Base-by-base conservation (phyloP, 129 eudicot genomes). In the Chrysanthemum seticuspe region DNA sequence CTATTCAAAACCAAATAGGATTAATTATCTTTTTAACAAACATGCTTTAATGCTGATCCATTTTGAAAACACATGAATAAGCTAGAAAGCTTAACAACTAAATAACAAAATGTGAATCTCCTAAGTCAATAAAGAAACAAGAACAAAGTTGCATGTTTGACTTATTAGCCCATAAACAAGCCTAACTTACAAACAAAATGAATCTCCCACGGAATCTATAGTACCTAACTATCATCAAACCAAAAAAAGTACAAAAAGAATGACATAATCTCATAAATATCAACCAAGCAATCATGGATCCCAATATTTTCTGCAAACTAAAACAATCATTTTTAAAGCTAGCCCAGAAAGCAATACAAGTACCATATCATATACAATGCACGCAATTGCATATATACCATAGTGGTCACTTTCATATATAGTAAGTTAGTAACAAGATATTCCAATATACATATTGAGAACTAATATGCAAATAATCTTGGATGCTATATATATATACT, bases 191-290 rank as follows among this genome's bases (percentile, higher is more conserved):
- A 34, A 34, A 34, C 40, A 34, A 34, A 34, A 34, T 40, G 55
- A 65, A 65, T 45, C 52, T 36, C 53, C 18, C 12, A 75, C 23
- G 10, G 45, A 25, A 72, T 18, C n/a, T 45, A 13, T 0, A 27
- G 63, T 21, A 75, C 56, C 79, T 36, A 66, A 66, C 62, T 69
- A 59, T 76, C 51, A 50, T 25, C 65, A 69, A 70, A 62, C 18
- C 64, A 27, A 59, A 75, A 68, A 61, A 49, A 15, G 25, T 49
- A 76, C 40, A 25, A 57, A 44, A 9, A 67, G 59, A 18, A 68
- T 8, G 55, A 14, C 55, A 48, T 15, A 34, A 61, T 50, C 13
- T 19, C 48, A 45, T 15, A 53, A 13, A 36, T 36, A 57, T 57
- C 29, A 61, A 70, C 68, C 40, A 76, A 19, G 21, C 21, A 19